Evolutionary conservation across 371 early-diverging fungal species (phyloP), one percentile per base, ranked within the genome.

Genomic region (Circinella umbellata): DNA sequence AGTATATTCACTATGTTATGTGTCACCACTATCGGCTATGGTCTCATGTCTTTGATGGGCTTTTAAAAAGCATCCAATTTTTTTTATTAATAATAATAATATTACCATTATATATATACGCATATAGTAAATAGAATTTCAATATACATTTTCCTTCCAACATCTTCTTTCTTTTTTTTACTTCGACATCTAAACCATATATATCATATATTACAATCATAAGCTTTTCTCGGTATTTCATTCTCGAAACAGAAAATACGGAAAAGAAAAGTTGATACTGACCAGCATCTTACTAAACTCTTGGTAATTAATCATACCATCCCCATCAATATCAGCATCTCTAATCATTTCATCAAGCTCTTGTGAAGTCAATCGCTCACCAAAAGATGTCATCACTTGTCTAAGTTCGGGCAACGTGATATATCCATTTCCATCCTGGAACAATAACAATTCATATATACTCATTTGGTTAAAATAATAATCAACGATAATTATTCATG

Each of bases 231-330:
- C 1, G 15, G 9, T 1, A 47, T 9, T 47, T 47, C 3, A 46
- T 63, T 47, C 3, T 35, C 18, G 36, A 27, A 11, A 39, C 39
- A 42, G 42, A 34, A 61, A 9, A 39, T 17, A 18, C 0, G 61
- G 10, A n/a, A 38, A 34, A 36, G 6, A 61, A 5, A 39, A 17
- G 15, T 15, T 20, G 6, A 8, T 4, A 61, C 62, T 17, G 2
- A 61, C 62, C 62, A 61, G 89, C 86, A 96, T 92, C 84, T 93
- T 94, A 75, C 94, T 90, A 76, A 98, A 98, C 75, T 95, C 96
- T 75, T 95, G 93, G 77, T 94, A 94, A 80, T 95, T 94, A 73
- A 98, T 92, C 69, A 86, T 83, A 49, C 93, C 94, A 80, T 94
- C 93, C 49, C 93, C 93, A 72, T 93, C 93, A 69, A 89, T 89